phyloP scores from a whole-genome alignment of 176 grass and related monocot genomes.

The Neostapfia colusana region DNA sequence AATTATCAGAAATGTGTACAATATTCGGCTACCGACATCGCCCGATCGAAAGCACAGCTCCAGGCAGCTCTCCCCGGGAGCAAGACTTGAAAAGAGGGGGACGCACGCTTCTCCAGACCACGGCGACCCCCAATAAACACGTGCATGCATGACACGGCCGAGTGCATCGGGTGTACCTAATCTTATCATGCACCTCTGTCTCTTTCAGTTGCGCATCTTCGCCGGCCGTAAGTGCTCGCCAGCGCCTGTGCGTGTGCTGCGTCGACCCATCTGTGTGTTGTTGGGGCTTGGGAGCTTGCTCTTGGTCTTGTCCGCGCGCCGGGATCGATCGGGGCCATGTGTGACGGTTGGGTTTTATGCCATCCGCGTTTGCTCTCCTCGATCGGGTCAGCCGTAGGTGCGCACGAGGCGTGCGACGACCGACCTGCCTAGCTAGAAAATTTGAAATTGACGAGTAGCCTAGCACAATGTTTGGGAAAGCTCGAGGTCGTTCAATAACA shows the following conservation, averaged over 20 bases:
- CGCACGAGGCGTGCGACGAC: neutral
- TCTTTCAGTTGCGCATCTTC: conserved; percentile 14
- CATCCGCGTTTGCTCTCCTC: neutral
- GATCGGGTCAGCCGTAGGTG: neutral
- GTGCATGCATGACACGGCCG: neutral
- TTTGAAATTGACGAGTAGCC: neutral
- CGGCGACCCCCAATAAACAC: neutral
- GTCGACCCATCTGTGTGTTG: neutral
- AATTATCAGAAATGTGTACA: too few species aligned
- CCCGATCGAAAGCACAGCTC: conserved; percentile 9
- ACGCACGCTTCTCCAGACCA: neutral
- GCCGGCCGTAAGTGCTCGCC: neutral
- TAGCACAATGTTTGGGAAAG: neutral
- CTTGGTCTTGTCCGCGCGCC: neutral
- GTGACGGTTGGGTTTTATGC: neutral
- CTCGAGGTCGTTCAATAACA: neutral
- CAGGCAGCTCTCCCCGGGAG: neutral
- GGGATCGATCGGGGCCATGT: neutral
- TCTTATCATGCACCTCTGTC: neutral
- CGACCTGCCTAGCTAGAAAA: neutral
- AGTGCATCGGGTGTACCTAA: conserved; percentile 21
- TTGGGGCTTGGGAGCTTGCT: neutral
- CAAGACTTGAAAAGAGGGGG: neutral
- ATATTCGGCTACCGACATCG: too few species aligned
- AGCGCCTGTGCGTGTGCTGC: neutral